Evolutionary conservation across 352 stramenopile genomes (phyloP).

Genomic region (Phytophthora idaei): DNA sequence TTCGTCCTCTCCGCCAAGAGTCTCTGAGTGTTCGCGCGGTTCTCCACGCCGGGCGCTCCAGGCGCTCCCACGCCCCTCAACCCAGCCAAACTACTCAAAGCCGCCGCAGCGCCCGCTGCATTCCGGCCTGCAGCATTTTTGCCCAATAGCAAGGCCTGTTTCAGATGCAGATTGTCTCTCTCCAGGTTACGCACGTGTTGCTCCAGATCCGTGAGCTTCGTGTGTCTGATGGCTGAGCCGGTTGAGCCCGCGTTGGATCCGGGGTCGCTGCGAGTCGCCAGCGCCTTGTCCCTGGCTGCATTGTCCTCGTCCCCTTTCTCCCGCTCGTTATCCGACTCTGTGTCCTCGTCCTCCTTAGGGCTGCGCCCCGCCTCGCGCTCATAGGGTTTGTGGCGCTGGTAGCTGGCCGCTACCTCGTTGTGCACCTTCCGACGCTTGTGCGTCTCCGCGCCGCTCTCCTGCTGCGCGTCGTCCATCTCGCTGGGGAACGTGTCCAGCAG

Average conservation of each 20-base stretch:
- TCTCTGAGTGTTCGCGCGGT: slow-evolving; percentile 51
- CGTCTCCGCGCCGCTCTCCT: slow-evolving; percentile 15
- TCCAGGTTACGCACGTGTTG: slow-evolving; percentile 71
- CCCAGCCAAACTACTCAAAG: slow-evolving; percentile 25
- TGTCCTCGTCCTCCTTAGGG: slow-evolving; percentile 26
- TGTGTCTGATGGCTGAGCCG: slow-evolving; percentile 31
- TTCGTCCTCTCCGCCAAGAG: slow-evolving; percentile 72
- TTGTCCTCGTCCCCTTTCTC: slow-evolving; percentile 15
- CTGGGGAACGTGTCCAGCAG: slow-evolving; percentile 62
- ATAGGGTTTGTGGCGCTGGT: background rate
- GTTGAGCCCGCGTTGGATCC: slow-evolving; percentile 13
- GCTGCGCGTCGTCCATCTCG: slow-evolving; percentile 59
- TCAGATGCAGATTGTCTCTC: slow-evolving; percentile 78
- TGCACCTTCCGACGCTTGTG: slow-evolving; percentile 18
- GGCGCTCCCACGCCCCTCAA: slow-evolving; percentile 10
- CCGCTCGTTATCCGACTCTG: slow-evolving; percentile 19
- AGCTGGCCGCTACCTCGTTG: background rate
- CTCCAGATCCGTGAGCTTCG: slow-evolving; percentile 79
- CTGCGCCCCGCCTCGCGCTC: background rate
- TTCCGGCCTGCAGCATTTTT: slow-evolving; percentile 46
- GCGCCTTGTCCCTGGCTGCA: slow-evolving; percentile 11
- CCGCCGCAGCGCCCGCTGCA: slow-evolving; percentile 10
- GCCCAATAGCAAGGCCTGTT: slow-evolving; percentile 72
- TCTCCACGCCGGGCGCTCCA: slow-evolving; percentile 13
- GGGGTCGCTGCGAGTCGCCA: background rate